Conservation (phyloP, 2,329 filamentous ascomycete genomes). For the Aspergillus ustus region DNA sequence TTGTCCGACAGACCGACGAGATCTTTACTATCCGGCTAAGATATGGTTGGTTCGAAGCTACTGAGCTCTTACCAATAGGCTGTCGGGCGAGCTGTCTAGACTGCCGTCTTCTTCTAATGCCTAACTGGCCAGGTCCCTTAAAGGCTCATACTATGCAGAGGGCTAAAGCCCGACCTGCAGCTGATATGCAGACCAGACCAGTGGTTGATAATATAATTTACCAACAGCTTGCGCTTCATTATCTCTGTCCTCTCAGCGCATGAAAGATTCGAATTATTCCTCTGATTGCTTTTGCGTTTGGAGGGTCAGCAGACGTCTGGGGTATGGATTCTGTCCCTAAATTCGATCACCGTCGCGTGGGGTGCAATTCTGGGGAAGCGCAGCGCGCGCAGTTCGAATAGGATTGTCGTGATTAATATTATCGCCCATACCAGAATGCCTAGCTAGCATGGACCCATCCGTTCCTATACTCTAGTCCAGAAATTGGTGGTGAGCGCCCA, state of each 20-base stretch:
- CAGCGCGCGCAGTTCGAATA: slow-evolving; percentile 12
- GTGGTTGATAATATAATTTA: slow-evolving; percentile 33
- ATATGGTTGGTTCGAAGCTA: neutral
- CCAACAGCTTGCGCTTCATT: slow-evolving; percentile 27
- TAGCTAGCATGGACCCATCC: neutral
- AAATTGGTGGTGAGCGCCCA: neutral
- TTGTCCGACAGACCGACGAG: neutral
- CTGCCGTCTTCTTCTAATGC: neutral
- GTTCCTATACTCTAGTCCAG: neutral
- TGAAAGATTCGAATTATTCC: neutral
- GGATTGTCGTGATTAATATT: slow-evolving; percentile 19
- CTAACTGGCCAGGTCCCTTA: neutral
- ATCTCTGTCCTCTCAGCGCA: slow-evolving; percentile 20
- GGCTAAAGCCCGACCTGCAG: slow-evolving; percentile 23
- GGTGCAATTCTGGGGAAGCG: slow-evolving; percentile 28
- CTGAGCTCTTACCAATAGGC: neutral
- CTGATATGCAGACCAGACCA: slow-evolving; percentile 33
- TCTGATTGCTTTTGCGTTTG: slow-evolving; percentile 10
- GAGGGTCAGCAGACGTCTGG: slow-evolving; percentile 20
- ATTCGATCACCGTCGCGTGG: slow-evolving; percentile 27
- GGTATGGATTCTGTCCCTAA: slow-evolving; percentile 10
- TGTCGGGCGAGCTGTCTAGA: neutral
- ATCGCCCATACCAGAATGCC: slow-evolving; percentile 4
- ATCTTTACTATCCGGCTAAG: neutral
- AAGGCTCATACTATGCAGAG: neutral